Conservation (phyloP, 352 stramenopile species). For the Phytophthora chlamydospora region DNA sequence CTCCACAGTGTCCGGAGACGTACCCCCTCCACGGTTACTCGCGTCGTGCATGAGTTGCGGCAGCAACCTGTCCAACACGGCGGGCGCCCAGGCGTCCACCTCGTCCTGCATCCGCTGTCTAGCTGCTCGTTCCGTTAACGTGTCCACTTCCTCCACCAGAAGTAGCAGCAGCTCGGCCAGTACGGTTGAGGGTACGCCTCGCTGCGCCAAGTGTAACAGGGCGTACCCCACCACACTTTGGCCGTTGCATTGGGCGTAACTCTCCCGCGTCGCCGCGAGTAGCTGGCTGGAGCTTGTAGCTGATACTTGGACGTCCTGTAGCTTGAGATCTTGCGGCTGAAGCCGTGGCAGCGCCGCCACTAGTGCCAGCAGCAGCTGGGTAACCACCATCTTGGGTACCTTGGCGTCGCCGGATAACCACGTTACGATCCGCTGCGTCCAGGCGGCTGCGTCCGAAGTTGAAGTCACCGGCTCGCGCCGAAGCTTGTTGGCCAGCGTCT, state of each 20-base stretch:
- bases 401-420: conserved; percentile 54
- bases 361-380: conserved; percentile 75
- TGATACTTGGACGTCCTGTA: conserved; percentile 10
- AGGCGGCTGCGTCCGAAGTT: conserved; percentile 29
- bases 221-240: conserved; percentile 64
- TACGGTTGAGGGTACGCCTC: conserved; percentile 41
- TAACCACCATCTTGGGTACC: conserved; percentile 73
- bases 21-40: conserved; percentile 14
- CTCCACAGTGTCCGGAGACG: conserved; percentile 31
- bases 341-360: conserved; percentile 66
- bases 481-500: conserved; percentile 86
- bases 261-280: conserved; percentile 18
- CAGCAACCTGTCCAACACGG: conserved; percentile 67
- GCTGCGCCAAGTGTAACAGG: conserved; percentile 51
- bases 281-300: conserved; percentile 13
- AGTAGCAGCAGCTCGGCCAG: conserved; percentile 71
- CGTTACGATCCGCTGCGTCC: conserved; percentile 56
- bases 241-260: conserved; percentile 24
- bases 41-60: conserved; percentile 80
- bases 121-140: conserved; percentile 51
- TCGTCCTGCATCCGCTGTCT: conserved; percentile 66
- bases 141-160: conserved; percentile 66
- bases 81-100: conserved; percentile 60
- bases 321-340: conserved; percentile 43
- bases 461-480: conserved; percentile 56